phyloP scores from a whole-genome alignment of 441 rosid species.

The Aquilaria agallochum region DNA sequence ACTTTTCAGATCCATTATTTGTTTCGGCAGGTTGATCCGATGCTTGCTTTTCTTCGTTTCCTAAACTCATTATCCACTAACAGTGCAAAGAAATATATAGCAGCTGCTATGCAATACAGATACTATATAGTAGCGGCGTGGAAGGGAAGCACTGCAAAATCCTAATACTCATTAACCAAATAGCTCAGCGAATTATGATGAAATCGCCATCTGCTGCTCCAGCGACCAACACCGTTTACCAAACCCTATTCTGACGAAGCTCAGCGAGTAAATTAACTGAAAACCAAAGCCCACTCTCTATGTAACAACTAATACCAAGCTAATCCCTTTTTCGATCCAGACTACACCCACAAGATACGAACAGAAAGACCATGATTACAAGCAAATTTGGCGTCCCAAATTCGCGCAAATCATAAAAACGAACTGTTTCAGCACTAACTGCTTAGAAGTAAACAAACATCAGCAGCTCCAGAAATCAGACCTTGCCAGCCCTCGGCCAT shows the following conservation, averaged over 20 bases:
- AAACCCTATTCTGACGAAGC: slow-evolving; percentile 8
- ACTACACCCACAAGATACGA: not conserved
- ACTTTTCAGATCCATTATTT: slow-evolving; percentile 36
- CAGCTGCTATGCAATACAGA: slow-evolving; percentile 2
- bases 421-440: slow-evolving; percentile 18
- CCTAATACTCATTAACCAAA: slow-evolving; percentile 14
- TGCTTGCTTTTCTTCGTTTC: slow-evolving; percentile 36
- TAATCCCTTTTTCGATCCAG: slow-evolving; percentile 34
- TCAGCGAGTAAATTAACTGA: slow-evolving; percentile 11
- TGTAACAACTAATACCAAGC: slow-evolving; percentile 18
- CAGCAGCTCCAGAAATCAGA: slow-evolving; percentile 22
- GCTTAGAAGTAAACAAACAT: slow-evolving; percentile 17
- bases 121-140: not conserved
- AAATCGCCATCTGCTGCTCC: slow-evolving; percentile 7
- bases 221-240: slow-evolving; percentile 9
- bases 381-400: not conserved
- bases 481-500: no score
- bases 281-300: not conserved
- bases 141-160: slow-evolving; percentile 5
- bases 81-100: not conserved
- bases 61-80: slow-evolving; percentile 54
- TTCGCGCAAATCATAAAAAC: slow-evolving; percentile 13
- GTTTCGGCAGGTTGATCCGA: slow-evolving; percentile 35
- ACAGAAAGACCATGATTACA: no score
- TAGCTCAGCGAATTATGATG: not conserved